Base-by-base conservation (phyloP, 176 grass and related monocot species). In the Phoenix roebelenii region DNA sequence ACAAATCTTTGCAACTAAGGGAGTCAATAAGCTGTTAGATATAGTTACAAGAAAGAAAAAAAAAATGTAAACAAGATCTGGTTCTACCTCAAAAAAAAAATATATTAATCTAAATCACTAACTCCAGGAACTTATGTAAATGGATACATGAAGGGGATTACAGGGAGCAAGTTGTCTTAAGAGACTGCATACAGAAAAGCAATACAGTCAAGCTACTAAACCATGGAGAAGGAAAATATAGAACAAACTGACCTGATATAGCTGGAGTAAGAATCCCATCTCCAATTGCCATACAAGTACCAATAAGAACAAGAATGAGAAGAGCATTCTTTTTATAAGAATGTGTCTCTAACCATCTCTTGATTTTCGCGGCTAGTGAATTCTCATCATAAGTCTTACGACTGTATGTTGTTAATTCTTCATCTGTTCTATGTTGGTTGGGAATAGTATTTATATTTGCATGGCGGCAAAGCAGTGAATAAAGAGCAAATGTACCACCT, bases 401-500 rank as follows among this genome's bases (percentile, higher is more conserved):
- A 80, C 94, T 98, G 67, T 98, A 98, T 18, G 94, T 98, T 28
- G 94, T 98, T 22, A 98, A 56, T 17, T 98, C 69, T 59, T 93
- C 88, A 22, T 98, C 94, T 5, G 94, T 98, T 72, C 72, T 90
- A 70, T 98, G 88, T 70, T 98, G 94, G 69, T 93, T 98, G 25
- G 94, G 94, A 64, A 98, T 93, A 52, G 94, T 98, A 65, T 60
- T 93, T 77, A 98, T 88, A 65, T 89, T 98, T 70, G 94, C 94
- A 63, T 98, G 94, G 54, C 94, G 87, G 49, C 94, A 98, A 55
- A 98, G 66, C 16, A 98, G 71, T 17, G 94, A 98, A 78, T 98
- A 98, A 61, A 98, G 82, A 61, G 94, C 94, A 89, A 98, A 92
- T 61, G 94, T 98, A 48, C 94, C 94, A 66, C 94, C 93, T 97